phyloP scores from a whole-genome alignment of 495 filamentous ascomycete genomes.

The Penicillium verhagenii region DNA sequence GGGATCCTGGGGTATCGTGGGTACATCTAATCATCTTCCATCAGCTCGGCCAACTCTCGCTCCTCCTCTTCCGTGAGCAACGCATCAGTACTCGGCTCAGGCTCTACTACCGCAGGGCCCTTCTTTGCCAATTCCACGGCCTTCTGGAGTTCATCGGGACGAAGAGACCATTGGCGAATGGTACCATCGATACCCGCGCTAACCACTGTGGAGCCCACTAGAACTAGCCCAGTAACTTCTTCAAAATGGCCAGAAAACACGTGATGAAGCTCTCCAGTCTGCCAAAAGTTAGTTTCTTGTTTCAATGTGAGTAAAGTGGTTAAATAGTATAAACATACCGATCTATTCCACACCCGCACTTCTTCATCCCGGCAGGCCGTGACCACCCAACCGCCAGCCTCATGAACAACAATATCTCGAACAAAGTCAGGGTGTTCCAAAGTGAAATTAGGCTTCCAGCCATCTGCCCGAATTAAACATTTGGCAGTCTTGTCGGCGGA shows the following conservation, averaged over 20 bases:
- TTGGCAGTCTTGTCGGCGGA: slow-evolving; percentile 82
- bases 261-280: slow-evolving; percentile 72
- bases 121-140: slow-evolving; percentile 59
- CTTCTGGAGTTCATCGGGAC: slow-evolving; percentile 59
- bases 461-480: slow-evolving; percentile 63
- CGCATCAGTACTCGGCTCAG: slow-evolving; percentile 42
- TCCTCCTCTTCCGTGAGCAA: slow-evolving; percentile 80
- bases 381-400: slow-evolving; percentile 74
- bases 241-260: slow-evolving; percentile 85
- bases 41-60: slow-evolving; percentile 79
- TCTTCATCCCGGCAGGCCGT: slow-evolving; percentile 91
- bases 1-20: slow-evolving; percentile 2
- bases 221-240: slow-evolving; percentile 77
- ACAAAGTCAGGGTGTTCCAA: slow-evolving; percentile 87
- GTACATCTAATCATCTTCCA: slow-evolving; percentile 59
- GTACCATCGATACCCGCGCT: slow-evolving; percentile 90
- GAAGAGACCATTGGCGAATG: slow-evolving; percentile 75
- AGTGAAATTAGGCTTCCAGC: slow-evolving; percentile 67
- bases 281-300: slow-evolving; percentile 15
- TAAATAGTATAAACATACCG: slow-evolving; percentile 35
- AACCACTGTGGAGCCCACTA: slow-evolving; percentile 61
- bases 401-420: slow-evolving; percentile 70
- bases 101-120: slow-evolving; percentile 44
- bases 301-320: not conserved
- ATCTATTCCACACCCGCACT: slow-evolving; percentile 82